phyloP scores from a whole-genome alignment of 768 basidiomycete species.

The Arthromyces matolae region DNA sequence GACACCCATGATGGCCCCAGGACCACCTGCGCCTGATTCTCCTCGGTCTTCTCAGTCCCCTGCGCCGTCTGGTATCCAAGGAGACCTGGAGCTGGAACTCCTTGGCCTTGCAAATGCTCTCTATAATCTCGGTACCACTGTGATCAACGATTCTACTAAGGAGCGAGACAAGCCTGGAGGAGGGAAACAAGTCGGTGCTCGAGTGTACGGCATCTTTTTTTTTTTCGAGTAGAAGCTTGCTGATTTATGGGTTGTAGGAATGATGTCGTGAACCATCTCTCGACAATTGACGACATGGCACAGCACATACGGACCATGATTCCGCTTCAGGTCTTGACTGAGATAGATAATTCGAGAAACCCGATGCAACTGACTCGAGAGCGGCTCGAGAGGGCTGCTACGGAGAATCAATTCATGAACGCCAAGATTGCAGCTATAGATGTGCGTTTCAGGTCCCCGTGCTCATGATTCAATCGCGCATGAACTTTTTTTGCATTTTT shows the following conservation, averaged over 20 bases:
- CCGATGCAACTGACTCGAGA: conserved; percentile 82
- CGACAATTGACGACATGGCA: conserved; percentile 65
- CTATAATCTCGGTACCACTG: conserved; percentile 80
- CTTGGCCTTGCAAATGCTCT: conserved; percentile 73
- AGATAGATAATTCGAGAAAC: conserved; percentile 78
- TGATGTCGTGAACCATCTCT: conserved; percentile 67
- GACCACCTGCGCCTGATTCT: conserved; percentile 56
- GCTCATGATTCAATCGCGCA: conserved; percentile 8
- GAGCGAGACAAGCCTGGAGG: conserved; percentile 69
- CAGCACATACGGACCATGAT: conserved; percentile 60
- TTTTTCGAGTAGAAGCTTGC: neutral
- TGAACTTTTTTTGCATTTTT: too few relatives aligned
- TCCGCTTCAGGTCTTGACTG: conserved; percentile 70
- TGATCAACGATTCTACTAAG: conserved; percentile 79
- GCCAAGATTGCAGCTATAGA: conserved; percentile 79
- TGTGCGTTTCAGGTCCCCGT: conserved; percentile 34
- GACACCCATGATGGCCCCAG: conserved; percentile 13
- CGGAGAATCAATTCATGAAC: conserved; percentile 91
- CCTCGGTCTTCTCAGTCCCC: conserved; percentile 74
- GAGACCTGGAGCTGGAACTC: conserved; percentile 73
- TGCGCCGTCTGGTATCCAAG: conserved; percentile 62
- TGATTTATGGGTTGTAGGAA: conserved; percentile 62
- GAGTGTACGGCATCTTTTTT: conserved; percentile 50
- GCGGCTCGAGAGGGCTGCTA: conserved; percentile 75
- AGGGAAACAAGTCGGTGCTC: conserved; percentile 71